Evolutionary conservation across 2,329 filamentous ascomycete species (phyloP), one percentile per base, ranked within the genome.

Genomic region (Pseudogymnoascus verrucosus): DNA sequence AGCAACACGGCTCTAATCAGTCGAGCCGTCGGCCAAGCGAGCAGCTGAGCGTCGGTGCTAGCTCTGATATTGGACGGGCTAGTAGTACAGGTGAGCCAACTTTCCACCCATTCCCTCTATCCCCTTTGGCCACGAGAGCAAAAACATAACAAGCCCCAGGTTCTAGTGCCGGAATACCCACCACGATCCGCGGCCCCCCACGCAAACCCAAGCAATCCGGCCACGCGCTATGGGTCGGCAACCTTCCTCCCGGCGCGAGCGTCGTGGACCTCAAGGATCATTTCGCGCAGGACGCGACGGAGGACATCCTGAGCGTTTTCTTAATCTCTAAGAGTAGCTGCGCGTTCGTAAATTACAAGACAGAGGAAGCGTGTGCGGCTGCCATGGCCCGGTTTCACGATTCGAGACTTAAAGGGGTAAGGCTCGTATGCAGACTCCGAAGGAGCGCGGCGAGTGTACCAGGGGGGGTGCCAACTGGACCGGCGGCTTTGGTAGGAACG

Each of bases 261-360:
- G 81, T 98, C 11, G 87, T 91, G 76, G 89, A 84, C 64, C 78
- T 98, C n/a, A 96, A 97, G 62, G 86, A 95, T 65, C 90, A 97
- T 73, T 95, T 97, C 64, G 96, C 90, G 66, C 86, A 85, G 67
- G 89, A 93, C 68, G 88, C 91, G 0, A 83, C 82, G 0, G 84
- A 80, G 44, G 84, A 92, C 1, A 85, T 98, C 21, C 90, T 96
- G 73, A 96, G 92, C 57, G 79, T 98, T 0, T 97, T 98, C 69
- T 78, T 98, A 37, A 98, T 98, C 42, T 93, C 93, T 0, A 97
- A 97, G 75, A 97, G 93, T 74, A 97, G 97, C 73, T 98, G 93
- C 72, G 93, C 93, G 0, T 98, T 98, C 77, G 91, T 96, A 68
- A 98, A 98, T 72, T 98, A 96, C 74, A 90, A 88, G 67, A 89